Evolutionary conservation across 495 filamentous ascomycete species (phyloP).

Genomic region (Choiromyces venosus): DNA sequence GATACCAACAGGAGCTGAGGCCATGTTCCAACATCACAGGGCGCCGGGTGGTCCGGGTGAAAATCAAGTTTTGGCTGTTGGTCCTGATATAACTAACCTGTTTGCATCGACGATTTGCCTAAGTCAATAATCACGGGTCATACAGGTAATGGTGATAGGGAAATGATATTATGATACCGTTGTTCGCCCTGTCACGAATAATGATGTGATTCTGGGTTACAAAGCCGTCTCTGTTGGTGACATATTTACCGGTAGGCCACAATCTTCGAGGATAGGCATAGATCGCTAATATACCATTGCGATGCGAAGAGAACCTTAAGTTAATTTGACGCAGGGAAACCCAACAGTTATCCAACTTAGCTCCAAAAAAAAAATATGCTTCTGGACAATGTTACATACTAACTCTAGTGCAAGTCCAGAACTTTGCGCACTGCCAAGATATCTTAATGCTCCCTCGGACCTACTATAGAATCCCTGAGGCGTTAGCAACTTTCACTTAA

Average conservation of each 20-base stretch:
- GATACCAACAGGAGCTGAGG: neutral
- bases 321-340: neutral
- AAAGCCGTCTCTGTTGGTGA: neutral
- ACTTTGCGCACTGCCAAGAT: neutral
- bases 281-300: neutral
- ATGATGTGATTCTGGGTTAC: neutral
- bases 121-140: neutral
- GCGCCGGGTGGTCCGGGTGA: neutral
- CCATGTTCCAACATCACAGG: neutral
- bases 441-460: neutral
- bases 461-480: neutral
- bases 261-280: neutral
- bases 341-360: neutral
- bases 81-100: neutral
- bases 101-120: neutral
- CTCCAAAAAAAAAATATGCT: neutral
- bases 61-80: neutral
- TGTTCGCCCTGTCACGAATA: neutral
- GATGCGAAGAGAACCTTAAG: neutral
- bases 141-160: neutral
- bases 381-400: neutral
- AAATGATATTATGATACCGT: neutral
- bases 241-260: neutral
- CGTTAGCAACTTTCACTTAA: neutral
- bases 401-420: neutral